Base-by-base conservation (phyloP, 805 yeast species). In the Metahyphopichia silvanorum region DNA sequence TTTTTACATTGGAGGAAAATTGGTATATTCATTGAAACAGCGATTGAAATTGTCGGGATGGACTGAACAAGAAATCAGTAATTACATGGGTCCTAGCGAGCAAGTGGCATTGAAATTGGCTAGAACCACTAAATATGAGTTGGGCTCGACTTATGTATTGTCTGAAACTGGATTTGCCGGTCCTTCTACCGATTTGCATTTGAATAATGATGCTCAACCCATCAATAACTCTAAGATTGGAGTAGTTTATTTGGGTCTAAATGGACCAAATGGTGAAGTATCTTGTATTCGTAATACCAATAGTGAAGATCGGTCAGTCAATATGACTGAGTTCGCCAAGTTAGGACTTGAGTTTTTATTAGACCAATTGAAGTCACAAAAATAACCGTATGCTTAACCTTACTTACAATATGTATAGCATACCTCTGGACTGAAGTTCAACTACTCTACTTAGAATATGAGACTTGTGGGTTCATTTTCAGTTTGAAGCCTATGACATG, bases 161-260 rank as follows among this genome's bases (percentile, higher is more conserved):
- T 80, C 89, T 1, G 96, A 86, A 55, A 81, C 93, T 1, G 96
- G 95, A 1, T 82, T 83, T 66, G 95, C 96, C 0, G 95, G 95
- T 1, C 93, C 94, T 2, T 63, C 66, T 6, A 60, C 55, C 26
- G 69, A 64, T 39, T 53, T 57, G 52, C 78, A 54, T 47, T 58
- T 68, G 32, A 50, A 41, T 16, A 25, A 22, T 3, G 19, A 25
- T 16, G 18, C 14, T 3, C 28, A 27, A 19, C 2, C 6, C 7
- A 25, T 23, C 9, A 18, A 56, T 37, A 40, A 52, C 31, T 59
- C 53, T 9, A 65, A 63, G 23, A 69, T 77, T 2, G 95, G 95
- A 4, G 73, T 78, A 1, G 91, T 82, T 0, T 86, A 69, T 48
- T 53, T 86, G 29, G 95, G 88, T 1, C 63, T 85, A 22, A 69